Evolutionary conservation across 2,329 filamentous ascomycete genomes (phyloP).

Genomic region (Sporothrix inflata): DNA sequence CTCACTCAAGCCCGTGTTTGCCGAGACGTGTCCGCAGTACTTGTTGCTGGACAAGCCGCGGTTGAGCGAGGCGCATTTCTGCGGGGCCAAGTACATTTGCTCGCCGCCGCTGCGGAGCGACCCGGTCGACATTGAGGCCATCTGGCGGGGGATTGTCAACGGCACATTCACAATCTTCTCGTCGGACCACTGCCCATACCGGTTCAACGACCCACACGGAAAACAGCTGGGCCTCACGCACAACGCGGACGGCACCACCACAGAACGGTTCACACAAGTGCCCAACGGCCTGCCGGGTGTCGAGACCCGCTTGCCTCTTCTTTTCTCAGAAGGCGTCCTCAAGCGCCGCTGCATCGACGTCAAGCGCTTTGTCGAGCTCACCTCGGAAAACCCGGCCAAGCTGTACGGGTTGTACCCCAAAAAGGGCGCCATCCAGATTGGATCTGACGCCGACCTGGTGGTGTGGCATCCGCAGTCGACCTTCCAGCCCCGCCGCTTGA

Average conservation of each 20-base stretch:
- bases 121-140: constrained; percentile 51
- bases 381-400: constrained; percentile 58
- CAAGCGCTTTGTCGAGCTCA: constrained; percentile 58
- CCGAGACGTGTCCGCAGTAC: constrained; percentile 62
- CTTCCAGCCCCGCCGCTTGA: constrained; percentile 39
- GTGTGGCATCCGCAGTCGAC: constrained; percentile 57
- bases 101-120: constrained; percentile 52
- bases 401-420: constrained; percentile 57
- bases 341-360: constrained; percentile 44
- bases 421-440: constrained; percentile 55
- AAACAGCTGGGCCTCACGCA: constrained; percentile 33
- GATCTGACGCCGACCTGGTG: constrained; percentile 58
- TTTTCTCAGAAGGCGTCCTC: constrained; percentile 42
- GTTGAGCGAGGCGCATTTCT: constrained; percentile 30
- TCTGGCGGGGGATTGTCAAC: constrained; percentile 55
- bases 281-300: constrained; percentile 61
- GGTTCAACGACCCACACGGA: constrained; percentile 47
- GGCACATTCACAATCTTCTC: constrained; percentile 59
- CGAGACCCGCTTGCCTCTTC: constrained; percentile 57
- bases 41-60: constrained; percentile 53
- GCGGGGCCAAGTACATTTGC: constrained; percentile 58
- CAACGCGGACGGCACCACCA: constrained; percentile 16
- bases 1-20: constrained; percentile 54
- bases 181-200: constrained; percentile 52
- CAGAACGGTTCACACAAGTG: constrained; percentile 54